Evolutionary conservation across 345 rosid genomes (phyloP), one percentile per base, ranked within the genome.

Genomic region (Eucalyptus decipiens): DNA sequence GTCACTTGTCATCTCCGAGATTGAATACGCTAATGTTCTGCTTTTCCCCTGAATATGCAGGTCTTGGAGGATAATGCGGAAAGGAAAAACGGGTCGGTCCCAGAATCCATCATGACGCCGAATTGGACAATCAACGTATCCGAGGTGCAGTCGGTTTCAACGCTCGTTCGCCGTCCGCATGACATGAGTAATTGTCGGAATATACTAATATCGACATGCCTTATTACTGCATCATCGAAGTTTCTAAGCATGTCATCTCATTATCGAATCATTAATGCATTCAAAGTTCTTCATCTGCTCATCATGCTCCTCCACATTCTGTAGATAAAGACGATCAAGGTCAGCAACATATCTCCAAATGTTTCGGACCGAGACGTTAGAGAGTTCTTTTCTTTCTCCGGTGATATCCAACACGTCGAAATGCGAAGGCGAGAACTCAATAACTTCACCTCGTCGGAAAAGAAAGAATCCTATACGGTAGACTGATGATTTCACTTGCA

Each of bases 351-450:
- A 72, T 94, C 96, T 4, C 49, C 88, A 19, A 80, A 58, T n/a
- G 94, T 92, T 67, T 88, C 91, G 7, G 92, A 89, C 87, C 76
- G 19, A 19, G 94, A 93, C 88, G 87, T 94, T 87, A 91, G 60
- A 90, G 96, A 93, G 87, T 93, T 94, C 90, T 94, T 94, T 83
- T 93, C 95, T 37, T 93, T 91, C 89, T 92, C 95, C 34, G 95
- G 96, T 8, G 91, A 94, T 48, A 85, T 94, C 86, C 92, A 90
- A 87, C 87, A 92, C 80, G 91, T 93, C 56, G 95, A 94, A 88
- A 93, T 93, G 92, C 89, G 40, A 90, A 94, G 93, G 96, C 91
- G 37, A 67, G 90, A 81, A 50, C 87, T 87, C 42, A 24, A 43
- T 47, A n/a, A 43, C 30, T 50, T 49, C 52, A 30, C 81, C 49